Conservation (phyloP, 2,329 filamentous ascomycete genomes). For the Zymoseptoria brevis region DNA sequence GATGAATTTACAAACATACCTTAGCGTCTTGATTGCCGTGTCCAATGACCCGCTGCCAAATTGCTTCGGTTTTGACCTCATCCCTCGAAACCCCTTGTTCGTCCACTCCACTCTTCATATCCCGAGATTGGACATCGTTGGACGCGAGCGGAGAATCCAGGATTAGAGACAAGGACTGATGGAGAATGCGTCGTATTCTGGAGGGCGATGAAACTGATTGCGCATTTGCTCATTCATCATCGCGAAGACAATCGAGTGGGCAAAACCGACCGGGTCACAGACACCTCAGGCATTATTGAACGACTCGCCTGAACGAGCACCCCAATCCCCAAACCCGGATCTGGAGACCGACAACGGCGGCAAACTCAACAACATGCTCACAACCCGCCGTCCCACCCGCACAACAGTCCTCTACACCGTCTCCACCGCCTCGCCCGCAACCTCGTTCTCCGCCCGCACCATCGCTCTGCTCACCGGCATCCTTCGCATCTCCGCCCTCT, state of each 20-base stretch:
- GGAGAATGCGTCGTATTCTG: background rate
- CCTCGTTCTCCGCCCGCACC: slow-evolving; percentile 39
- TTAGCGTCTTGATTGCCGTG: background rate
- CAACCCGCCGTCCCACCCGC: slow-evolving; percentile 46
- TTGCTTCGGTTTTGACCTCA: background rate
- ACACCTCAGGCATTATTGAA: slow-evolving; percentile 1
- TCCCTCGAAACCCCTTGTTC: background rate
- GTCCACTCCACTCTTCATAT: background rate
- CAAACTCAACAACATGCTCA: slow-evolving; percentile 21
- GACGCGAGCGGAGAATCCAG: background rate
- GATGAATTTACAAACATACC: background rate
- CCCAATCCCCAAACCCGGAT: background rate
- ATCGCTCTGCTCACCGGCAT: slow-evolving; percentile 33
- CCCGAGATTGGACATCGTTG: background rate
- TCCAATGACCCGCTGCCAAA: background rate
- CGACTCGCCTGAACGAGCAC: background rate
- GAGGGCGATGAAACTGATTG: background rate
- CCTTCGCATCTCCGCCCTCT: slow-evolving; percentile 37
- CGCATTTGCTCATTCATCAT: background rate
- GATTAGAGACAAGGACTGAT: background rate
- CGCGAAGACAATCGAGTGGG: background rate
- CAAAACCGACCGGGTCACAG: background rate
- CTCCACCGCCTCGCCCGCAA: slow-evolving; percentile 59
- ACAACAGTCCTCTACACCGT: slow-evolving; percentile 91
- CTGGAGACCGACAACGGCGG: background rate